Evolutionary conservation across 208 protist genomes (phyloP), one percentile per base, ranked within the genome.

Genomic region (Kentomonas sorsogonicus): DNA sequence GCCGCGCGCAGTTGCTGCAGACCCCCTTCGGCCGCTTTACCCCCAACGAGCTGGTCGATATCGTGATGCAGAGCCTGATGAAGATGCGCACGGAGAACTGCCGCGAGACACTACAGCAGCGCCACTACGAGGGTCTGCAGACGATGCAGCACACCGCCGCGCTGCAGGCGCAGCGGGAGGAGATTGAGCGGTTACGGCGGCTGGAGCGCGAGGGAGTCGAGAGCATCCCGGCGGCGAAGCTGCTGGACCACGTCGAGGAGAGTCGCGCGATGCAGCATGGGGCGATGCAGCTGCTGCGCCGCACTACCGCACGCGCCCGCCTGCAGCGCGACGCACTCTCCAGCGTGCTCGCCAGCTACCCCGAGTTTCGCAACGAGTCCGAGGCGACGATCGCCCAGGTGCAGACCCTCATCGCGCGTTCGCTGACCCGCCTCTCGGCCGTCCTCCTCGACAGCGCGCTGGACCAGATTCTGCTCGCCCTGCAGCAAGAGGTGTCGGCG

Each of bases 131-230:
- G 15, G 85, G 85, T 0, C 61, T 89, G 45, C 44, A 81, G 33
- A 36, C 63, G 50, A 83, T 84, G 75, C 85, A 92, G 72, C 57
- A 77, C 33, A 48, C 61, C 3, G 80, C 85, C 16, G 80, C 80
- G n/a, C 60, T 58, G 39, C 65, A 63, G 10, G 85, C 85, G 2
- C 85, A 92, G 53, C 52, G 61, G 18, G 85, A 79, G 36, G 85
- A 92, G 65, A 27, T 84, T n/a, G 71, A 84, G 51, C 80, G 83
- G 26, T 52, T 72, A 20, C 74, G 75, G 29, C 56, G 54, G 39
- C 67, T 89, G 47, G 85, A 92, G 46, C 78, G 68, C 16, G 72
- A 84, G 53, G 81, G 80, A n/a, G 79, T 92, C 23, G 80, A 92
- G 62, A 72, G 66, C 0, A 87, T 92, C 57, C 62, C 80, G 1